Evolutionary conservation across 1,139 yeast species (phyloP).

Genomic region (Scheffersomyces illinoinensis): DNA sequence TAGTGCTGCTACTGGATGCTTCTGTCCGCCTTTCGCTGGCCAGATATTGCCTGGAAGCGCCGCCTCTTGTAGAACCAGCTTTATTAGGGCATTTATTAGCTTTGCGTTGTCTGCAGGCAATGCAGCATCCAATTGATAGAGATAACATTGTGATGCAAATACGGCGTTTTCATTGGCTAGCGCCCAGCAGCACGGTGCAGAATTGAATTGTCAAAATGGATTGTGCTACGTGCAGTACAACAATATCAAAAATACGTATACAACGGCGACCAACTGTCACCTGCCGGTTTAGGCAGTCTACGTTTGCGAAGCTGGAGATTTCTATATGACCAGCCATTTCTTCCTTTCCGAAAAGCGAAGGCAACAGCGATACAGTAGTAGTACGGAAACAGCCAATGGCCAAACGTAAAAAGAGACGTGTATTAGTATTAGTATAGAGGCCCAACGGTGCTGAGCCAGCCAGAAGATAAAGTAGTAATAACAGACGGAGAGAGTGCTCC

Average conservation of each 20-base stretch:
- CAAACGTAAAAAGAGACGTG: background rate
- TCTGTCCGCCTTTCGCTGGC: background rate
- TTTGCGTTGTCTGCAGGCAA: background rate
- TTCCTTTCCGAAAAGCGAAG: too few species aligned
- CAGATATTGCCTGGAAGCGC: background rate
- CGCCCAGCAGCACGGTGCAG: background rate
- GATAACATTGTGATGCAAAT: background rate
- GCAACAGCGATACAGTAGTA: too few species aligned
- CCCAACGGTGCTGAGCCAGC: background rate
- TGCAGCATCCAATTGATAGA: background rate
- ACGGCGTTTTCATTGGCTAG: background rate
- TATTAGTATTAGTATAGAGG: background rate
- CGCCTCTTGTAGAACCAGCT: background rate
- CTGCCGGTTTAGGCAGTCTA: background rate
- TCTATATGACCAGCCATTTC: background rate
- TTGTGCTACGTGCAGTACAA: background rate
- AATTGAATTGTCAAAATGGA: background rate
- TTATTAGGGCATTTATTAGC: background rate
- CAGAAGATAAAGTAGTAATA: background rate
- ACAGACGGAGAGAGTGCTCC: background rate
- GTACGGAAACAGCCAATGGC: background rate
- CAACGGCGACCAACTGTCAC: background rate
- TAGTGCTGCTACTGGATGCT: background rate
- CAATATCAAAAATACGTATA: background rate
- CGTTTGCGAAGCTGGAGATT: background rate